Percentiles rank a stretch among this genome's conserved stretches.
phyloP scores from a whole-genome alignment of 441 rosid species.

The Breynia disticha region DNA sequence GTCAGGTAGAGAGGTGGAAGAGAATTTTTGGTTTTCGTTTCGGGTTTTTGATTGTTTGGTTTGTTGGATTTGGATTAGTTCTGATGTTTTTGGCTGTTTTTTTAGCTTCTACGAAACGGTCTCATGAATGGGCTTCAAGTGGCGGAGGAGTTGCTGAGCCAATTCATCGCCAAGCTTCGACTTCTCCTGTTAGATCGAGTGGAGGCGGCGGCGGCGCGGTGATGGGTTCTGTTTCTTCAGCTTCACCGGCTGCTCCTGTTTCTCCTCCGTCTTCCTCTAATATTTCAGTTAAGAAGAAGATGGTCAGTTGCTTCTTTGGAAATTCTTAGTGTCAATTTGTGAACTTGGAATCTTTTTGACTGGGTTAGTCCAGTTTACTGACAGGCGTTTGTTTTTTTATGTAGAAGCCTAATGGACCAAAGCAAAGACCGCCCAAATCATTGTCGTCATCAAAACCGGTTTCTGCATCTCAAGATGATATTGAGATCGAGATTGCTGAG shows the following conservation, averaged over 20 bases:
- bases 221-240: slow-evolving; percentile 52
- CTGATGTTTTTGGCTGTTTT: not conserved
- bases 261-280: slow-evolving; percentile 70
- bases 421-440: slow-evolving; percentile 69
- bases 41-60: not conserved
- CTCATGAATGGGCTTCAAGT: slow-evolving; percentile 70
- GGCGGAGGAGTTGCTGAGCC: slow-evolving; percentile 56
- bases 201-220: slow-evolving; percentile 38
- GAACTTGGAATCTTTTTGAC: not conserved
- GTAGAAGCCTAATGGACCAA: slow-evolving; percentile 62
- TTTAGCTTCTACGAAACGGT: slow-evolving; percentile 82
- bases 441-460: slow-evolving; percentile 38
- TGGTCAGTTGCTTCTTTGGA: slow-evolving; percentile 36
- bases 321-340: not conserved
- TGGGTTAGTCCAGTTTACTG: not conserved
- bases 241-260: slow-evolving; percentile 53
- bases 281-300: slow-evolving; percentile 67
- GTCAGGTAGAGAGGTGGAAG: slow-evolving; percentile 95
- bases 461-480: slow-evolving; percentile 62
- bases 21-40: slow-evolving; percentile 33
- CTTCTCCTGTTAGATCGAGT: slow-evolving; percentile 72
- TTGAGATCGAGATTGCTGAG: slow-evolving; percentile 96
- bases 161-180: slow-evolving; percentile 63
- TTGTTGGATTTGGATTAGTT: not conserved
- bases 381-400: slow-evolving; percentile 13